Percentiles rank a stretch among this genome's conserved stretches.
Evolutionary conservation across 2,329 filamentous ascomycete species (phyloP).

Genomic region (Clonostachys rosea): DNA sequence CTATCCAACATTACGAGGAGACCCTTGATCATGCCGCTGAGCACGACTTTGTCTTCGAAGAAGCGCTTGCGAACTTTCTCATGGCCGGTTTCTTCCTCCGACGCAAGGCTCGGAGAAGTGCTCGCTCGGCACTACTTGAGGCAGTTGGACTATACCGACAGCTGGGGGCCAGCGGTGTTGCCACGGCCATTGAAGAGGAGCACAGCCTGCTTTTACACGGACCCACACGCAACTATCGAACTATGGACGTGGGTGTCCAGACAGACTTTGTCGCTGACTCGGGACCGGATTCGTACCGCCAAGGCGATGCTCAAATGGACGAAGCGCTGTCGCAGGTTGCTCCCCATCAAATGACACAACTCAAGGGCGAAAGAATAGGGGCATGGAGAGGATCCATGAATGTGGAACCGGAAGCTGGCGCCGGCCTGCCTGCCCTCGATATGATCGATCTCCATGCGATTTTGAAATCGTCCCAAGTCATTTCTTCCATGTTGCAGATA

Average conservation of each 20-base stretch:
- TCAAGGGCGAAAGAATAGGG: conserved; percentile 53
- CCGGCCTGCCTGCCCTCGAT: conserved; percentile 68
- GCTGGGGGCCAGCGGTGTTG: conserved; percentile 65
- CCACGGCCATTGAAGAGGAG: conserved; percentile 61
- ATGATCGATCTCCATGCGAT: conserved; percentile 81
- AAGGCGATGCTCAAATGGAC: conserved; percentile 31
- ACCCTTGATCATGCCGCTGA: conserved; percentile 68
- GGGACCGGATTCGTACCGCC: conserved; percentile 16
- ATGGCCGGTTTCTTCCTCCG: conserved; percentile 69
- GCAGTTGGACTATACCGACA: conserved; percentile 64
- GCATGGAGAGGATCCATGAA: conserved; percentile 60
- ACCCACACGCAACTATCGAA: conserved; percentile 52
- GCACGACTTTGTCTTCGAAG: conserved; percentile 63
- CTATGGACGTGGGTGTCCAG: conserved; percentile 61
- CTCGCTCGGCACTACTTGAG: conserved; percentile 64
- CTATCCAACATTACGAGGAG: conserved; percentile 63
- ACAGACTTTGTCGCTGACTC: conserved; percentile 64
- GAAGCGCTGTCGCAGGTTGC: conserved; percentile 34
- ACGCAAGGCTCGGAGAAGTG: conserved; percentile 60
- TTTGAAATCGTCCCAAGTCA: conserved; percentile 71
- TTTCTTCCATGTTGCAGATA: conserved; percentile 73
- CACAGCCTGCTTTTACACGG: conserved; percentile 64
- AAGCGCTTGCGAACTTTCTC: conserved; percentile 68
- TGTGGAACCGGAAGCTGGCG: conserved; percentile 48
- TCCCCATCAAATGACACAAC: conserved; percentile 40